A percentile compares a stretch with the other conserved stretches of the same genome.
These are phyloP conservation scores for Arctium minus DNA, from an alignment of 129 eudicot species.

Conservation along the genomic window DNA sequence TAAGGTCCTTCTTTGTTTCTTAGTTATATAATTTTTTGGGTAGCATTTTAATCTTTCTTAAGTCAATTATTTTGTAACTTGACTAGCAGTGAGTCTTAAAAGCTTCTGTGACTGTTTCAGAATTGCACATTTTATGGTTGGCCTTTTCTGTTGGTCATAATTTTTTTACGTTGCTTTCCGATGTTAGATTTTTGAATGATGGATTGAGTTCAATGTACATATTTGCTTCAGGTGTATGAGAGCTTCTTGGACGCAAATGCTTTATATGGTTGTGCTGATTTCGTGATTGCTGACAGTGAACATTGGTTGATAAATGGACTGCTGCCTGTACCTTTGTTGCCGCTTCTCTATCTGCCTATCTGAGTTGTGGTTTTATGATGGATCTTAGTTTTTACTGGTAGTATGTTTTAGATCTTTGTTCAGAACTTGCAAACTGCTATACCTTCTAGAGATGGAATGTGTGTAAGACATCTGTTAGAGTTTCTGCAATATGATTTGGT, in stretches of 20 bases:
- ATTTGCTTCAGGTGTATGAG: slow-evolving; percentile 83
- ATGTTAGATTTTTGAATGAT: slow-evolving; percentile 30
- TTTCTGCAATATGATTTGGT: neutral
- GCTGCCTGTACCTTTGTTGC: slow-evolving; percentile 64
- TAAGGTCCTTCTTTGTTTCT: neutral
- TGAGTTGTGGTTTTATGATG: slow-evolving; percentile 37
- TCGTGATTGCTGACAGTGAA: slow-evolving; percentile 53
- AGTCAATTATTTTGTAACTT: neutral
- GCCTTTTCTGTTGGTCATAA: neutral
- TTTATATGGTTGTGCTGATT: slow-evolving; percentile 85
- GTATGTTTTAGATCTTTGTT: slow-evolving; percentile 23
- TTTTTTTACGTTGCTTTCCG: neutral
- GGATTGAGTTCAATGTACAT: slow-evolving; percentile 50
- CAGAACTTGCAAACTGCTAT: slow-evolving; percentile 13
- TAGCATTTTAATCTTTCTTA: neutral
- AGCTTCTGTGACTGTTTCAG: neutral
- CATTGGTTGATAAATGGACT: slow-evolving; percentile 67
- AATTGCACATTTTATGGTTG: neutral
- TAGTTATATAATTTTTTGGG: neutral
- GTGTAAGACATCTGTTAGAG: neutral
- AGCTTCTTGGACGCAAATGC: slow-evolving; percentile 81
- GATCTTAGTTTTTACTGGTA: slow-evolving; percentile 17
- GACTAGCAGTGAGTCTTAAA: neutral
- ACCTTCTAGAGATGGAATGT: neutral
- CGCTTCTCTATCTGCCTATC: slow-evolving; percentile 62